Evolutionary conservation across 345 rosid genomes (phyloP).

Genomic region (Litchi chinensis): DNA sequence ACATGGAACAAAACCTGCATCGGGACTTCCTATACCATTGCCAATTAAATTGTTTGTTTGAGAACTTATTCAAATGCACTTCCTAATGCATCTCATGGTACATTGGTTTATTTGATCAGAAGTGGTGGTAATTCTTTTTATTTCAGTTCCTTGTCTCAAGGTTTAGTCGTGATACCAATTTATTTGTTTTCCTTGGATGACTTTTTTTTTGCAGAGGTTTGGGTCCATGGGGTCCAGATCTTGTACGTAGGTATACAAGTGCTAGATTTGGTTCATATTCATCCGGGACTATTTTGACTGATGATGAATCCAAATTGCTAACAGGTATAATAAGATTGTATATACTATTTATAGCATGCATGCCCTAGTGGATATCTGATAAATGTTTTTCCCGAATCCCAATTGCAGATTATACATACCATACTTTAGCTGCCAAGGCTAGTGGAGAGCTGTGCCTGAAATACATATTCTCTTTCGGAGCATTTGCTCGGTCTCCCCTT

Average conservation of each 20-base stretch:
- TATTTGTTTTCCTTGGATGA: slow-evolving; percentile 24
- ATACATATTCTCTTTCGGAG: slow-evolving; percentile 91
- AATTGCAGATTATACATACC: slow-evolving; percentile 76
- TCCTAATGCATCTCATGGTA: background rate
- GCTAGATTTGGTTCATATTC: slow-evolving; percentile 83
- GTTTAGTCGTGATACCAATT: background rate
- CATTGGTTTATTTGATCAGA: background rate
- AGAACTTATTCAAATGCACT: background rate
- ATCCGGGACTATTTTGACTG: slow-evolving; percentile 51
- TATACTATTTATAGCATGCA: background rate
- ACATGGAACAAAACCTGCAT: background rate
- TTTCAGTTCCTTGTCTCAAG: background rate
- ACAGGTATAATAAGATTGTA: slow-evolving; percentile 51
- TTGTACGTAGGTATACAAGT: slow-evolving; percentile 74
- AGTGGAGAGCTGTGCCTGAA: slow-evolving; percentile 98
- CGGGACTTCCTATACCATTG: background rate
- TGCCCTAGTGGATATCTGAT: slow-evolving; percentile 24
- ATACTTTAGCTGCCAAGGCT: slow-evolving; percentile 89
- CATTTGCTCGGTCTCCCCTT: slow-evolving; percentile 86
- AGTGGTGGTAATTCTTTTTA: background rate
- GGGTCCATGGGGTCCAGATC: slow-evolving; percentile 98
- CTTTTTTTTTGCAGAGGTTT: slow-evolving; percentile 67
- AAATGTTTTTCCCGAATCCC: slow-evolving; percentile 7
- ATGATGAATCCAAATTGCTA: slow-evolving; percentile 76
- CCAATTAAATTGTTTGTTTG: background rate